A percentile compares a stretch with the other conserved stretches of the same genome.
Evolutionary conservation across 2,329 filamentous ascomycete genomes (phyloP).

Genomic region (Venturia oleaginea): DNA sequence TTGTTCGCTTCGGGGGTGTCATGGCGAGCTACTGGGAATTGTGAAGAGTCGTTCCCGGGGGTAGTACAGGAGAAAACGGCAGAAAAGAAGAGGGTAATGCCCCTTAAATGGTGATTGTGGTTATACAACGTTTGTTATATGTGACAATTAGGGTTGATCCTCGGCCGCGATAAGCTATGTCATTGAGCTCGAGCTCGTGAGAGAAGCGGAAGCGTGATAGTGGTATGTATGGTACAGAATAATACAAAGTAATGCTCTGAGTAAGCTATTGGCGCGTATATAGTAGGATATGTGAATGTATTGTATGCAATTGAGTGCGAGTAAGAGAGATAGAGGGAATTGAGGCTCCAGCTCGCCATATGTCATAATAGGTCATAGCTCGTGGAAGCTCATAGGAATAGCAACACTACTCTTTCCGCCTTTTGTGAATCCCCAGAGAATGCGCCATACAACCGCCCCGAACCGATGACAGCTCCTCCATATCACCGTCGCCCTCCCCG

Average conservation of each 20-base stretch:
- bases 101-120: neutral
- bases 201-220: neutral
- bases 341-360: neutral
- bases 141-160: neutral
- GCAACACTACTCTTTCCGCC: neutral
- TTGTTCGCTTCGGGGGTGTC: constrained; percentile 14
- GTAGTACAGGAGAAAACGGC: neutral
- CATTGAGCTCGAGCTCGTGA: constrained; percentile 6
- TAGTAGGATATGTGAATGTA: neutral
- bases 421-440: too few relatives aligned
- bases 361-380: constrained; percentile 5
- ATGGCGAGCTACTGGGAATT: neutral
- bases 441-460: neutral
- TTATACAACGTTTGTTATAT: neutral
- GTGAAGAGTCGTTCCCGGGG: neutral
- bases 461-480: neutral
- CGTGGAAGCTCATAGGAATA: neutral
- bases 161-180: constrained; percentile 4
- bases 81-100: neutral
- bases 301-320: neutral
- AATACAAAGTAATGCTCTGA: neutral
- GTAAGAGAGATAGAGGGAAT: neutral
- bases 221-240: neutral
- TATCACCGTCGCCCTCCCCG: constrained; percentile 2
- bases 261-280: neutral